These are phyloP conservation scores for Staphylotrichum tortipilum DNA, from an alignment of 495 filamentous ascomycete genomes.

Conservation along the genomic window DNA sequence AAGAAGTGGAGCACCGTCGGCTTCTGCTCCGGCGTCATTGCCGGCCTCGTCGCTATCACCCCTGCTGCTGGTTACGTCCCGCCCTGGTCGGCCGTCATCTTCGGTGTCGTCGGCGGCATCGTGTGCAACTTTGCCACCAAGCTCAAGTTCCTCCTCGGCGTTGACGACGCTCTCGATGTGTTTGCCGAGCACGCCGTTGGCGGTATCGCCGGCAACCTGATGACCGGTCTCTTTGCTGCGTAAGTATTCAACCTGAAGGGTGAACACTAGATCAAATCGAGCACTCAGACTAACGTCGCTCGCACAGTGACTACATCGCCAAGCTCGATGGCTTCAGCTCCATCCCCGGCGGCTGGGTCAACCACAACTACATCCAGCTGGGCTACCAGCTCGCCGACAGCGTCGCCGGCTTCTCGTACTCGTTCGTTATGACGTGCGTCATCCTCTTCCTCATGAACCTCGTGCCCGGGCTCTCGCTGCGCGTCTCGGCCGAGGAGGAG, in stretches of 20 bases:
- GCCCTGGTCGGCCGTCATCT: constrained; percentile 84
- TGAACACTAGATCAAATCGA: too few relatives aligned
- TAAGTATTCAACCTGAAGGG: too few relatives aligned
- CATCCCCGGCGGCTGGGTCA: constrained; percentile 83
- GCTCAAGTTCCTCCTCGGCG: constrained; percentile 79
- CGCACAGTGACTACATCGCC: constrained; percentile 75
- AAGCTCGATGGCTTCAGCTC: constrained; percentile 66
- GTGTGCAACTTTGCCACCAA: constrained; percentile 96
- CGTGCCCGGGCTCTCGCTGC: constrained; percentile 75
- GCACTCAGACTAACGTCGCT: too few relatives aligned
- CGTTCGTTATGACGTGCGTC: constrained; percentile 78
- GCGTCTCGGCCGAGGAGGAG: constrained; percentile 77
- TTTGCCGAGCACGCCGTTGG: constrained; percentile 90
- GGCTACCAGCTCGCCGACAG: constrained; percentile 88
- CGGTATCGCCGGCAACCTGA: constrained; percentile 80
- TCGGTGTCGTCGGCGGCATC: constrained; percentile 73
- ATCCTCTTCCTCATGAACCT: constrained; percentile 89
- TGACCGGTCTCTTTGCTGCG: constrained; percentile 90
- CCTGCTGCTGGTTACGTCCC: constrained; percentile 86
- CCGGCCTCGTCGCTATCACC: constrained; percentile 90
- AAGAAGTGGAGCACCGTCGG: constrained; percentile 96
- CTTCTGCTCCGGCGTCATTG: constrained; percentile 92
- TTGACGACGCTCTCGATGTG: constrained; percentile 91
- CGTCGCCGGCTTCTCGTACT: constrained; percentile 77
- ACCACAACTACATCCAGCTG: constrained; percentile 84